Percentiles rank a stretch among this genome's conserved stretches.
Conservation (phyloP, 2,329 filamentous ascomycete species). For the Bipolaris bicolor region DNA sequence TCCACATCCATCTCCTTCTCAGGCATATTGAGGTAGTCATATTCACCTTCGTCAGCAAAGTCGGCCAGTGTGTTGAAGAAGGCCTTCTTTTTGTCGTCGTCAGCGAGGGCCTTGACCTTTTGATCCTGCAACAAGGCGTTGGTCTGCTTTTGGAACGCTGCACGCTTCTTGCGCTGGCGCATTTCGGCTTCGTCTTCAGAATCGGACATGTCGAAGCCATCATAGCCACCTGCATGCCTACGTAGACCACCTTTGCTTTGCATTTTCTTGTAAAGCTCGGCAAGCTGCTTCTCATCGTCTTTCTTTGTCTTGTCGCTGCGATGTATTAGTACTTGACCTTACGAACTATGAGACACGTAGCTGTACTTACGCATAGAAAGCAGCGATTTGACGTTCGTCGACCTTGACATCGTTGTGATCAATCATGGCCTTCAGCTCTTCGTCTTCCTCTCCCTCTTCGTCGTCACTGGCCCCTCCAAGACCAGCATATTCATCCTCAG, state of each 20-base stretch:
- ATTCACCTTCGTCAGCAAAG: slow-evolving; percentile 71
- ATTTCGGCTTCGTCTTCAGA: slow-evolving; percentile 86
- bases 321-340: slow-evolving; percentile 20
- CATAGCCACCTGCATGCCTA: slow-evolving; percentile 70
- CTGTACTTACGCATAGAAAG: slow-evolving; percentile 80
- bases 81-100: slow-evolving; percentile 85
- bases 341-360: background rate
- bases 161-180: slow-evolving; percentile 78
- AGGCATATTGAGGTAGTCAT: slow-evolving; percentile 71
- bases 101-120: slow-evolving; percentile 86
- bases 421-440: slow-evolving; percentile 84
- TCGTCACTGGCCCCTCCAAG: slow-evolving; percentile 90
- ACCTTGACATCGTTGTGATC: slow-evolving; percentile 78
- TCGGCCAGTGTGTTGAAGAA: slow-evolving; percentile 93
- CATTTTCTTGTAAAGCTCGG: slow-evolving; percentile 62
- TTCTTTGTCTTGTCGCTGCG: slow-evolving; percentile 76
- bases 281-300: slow-evolving; percentile 71
- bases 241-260: slow-evolving; percentile 79
- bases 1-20: slow-evolving; percentile 39
- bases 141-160: slow-evolving; percentile 89
- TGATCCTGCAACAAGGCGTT: slow-evolving; percentile 87
- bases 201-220: slow-evolving; percentile 78
- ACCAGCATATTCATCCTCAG: slow-evolving; percentile 96
- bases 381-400: slow-evolving; percentile 81
- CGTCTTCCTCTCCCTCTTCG: slow-evolving; percentile 76